These are phyloP conservation scores for Dalbergia cochinchinensis DNA, from an alignment of 306 rosid genomes.

Conservation along the genomic window DNA sequence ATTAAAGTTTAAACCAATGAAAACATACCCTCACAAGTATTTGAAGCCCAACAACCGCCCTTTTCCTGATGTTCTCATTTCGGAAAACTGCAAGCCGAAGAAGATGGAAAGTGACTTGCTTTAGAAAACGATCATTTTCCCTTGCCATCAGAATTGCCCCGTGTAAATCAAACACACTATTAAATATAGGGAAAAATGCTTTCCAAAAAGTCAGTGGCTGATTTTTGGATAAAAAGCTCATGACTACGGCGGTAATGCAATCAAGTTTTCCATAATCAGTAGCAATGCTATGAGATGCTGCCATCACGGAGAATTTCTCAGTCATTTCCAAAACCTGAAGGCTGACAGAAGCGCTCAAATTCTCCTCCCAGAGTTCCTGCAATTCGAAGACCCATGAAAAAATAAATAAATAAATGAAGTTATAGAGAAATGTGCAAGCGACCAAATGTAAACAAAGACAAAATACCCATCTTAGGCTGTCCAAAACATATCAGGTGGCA, in stretches of 20 bases:
- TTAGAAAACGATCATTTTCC: slow-evolving; percentile 97
- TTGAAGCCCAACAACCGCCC: slow-evolving; percentile 96
- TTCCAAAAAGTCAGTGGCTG: slow-evolving; percentile 89
- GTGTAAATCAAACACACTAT: slow-evolving; percentile 81
- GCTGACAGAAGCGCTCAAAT: slow-evolving; percentile 93
- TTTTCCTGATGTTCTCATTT: slow-evolving; percentile 87
- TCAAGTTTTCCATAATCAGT: slow-evolving; percentile 97
- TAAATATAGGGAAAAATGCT: slow-evolving; percentile 87
- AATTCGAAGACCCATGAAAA: slow-evolving; percentile 19
- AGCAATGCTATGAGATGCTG: slow-evolving; percentile 82
- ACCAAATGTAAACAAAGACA: slow-evolving; percentile 18
- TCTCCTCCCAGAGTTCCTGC: slow-evolving; percentile 99
- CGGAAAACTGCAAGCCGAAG: slow-evolving; percentile 95
- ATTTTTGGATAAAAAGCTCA: slow-evolving; percentile 91
- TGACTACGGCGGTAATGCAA: slow-evolving; percentile 86
- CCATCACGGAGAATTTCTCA: slow-evolving; percentile 83
- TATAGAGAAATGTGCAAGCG: slow-evolving; percentile 31
- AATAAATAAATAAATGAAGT: neutral
- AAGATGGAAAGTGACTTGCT: slow-evolving; percentile 97
- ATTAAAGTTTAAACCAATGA: slow-evolving; percentile 33
- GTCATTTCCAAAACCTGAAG: slow-evolving; percentile 94
- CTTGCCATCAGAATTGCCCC: slow-evolving; percentile 95
- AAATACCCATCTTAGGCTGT: too few species aligned
- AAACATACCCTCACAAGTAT: slow-evolving; percentile 90
- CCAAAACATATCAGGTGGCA: too few species aligned